Evolutionary conservation across 2,329 filamentous ascomycete genomes (phyloP).

Genomic region (Monilinia aucupariae): DNA sequence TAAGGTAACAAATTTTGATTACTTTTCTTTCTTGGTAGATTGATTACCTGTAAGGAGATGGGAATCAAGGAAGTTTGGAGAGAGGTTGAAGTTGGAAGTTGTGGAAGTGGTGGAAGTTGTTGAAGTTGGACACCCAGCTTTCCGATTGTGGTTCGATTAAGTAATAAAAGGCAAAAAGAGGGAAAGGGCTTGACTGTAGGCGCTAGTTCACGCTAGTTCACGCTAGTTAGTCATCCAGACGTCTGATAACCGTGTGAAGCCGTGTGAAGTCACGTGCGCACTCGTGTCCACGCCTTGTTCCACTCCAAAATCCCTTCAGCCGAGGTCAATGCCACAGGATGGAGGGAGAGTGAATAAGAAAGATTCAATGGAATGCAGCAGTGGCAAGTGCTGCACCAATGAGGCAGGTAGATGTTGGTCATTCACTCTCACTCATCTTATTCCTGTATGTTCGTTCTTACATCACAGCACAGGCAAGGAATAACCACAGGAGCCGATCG

Average conservation of each 20-base stretch:
- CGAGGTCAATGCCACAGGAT: no score
- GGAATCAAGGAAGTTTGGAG: neutral
- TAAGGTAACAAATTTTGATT: conserved; percentile 7
- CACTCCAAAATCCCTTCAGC: no score
- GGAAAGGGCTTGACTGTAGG: neutral
- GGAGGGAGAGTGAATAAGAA: no score
- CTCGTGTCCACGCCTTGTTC: neutral
- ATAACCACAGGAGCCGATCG: no score
- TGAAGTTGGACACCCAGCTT: neutral
- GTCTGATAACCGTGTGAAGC: no score
- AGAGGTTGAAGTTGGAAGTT: neutral
- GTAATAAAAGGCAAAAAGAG: neutral
- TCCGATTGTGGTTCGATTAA: neutral
- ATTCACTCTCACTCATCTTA: no score
- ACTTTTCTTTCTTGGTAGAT: conserved; percentile 7
- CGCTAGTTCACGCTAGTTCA: no score
- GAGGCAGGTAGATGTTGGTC: no score
- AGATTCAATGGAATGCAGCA: no score
- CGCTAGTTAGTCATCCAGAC: conserved; percentile 5
- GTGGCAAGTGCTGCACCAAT: no score
- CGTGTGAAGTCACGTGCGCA: neutral
- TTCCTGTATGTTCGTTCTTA: no score
- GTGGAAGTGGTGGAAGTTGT: neutral
- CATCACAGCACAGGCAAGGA: no score
- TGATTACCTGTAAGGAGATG: conserved; percentile 13